Evolutionary conservation across 2,329 filamentous ascomycete species (phyloP).

Genomic region (Aspergillus sp.): DNA sequence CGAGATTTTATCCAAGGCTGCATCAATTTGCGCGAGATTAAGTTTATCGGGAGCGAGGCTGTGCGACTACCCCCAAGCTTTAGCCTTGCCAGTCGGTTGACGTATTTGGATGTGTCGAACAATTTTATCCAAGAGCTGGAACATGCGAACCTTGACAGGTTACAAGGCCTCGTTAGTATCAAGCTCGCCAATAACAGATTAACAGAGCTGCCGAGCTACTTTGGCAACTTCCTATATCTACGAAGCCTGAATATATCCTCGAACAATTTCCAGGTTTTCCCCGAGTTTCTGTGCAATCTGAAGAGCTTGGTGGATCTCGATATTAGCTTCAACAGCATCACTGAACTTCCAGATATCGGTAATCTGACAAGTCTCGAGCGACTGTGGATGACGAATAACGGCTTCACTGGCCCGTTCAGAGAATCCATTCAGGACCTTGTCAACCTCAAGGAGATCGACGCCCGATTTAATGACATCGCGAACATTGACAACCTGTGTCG

Average conservation of each 20-base stretch:
- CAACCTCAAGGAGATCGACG: slow-evolving; percentile 84
- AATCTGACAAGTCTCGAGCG: slow-evolving; percentile 77
- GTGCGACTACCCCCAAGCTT: slow-evolving; percentile 81
- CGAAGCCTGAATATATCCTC: slow-evolving; percentile 89
- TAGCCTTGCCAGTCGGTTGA: slow-evolving; percentile 75
- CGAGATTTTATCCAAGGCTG: slow-evolving; percentile 96
- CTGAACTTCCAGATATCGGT: slow-evolving; percentile 75
- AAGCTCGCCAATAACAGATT: slow-evolving; percentile 93
- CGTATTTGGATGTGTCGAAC: slow-evolving; percentile 91
- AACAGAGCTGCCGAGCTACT: slow-evolving; percentile 74
- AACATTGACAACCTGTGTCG: slow-evolving; percentile 84
- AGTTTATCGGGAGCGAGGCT: slow-evolving; percentile 92
- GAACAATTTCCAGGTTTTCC: slow-evolving; percentile 84
- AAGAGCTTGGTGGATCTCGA: slow-evolving; percentile 87
- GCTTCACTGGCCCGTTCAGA: slow-evolving; percentile 73
- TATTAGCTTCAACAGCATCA: slow-evolving; percentile 93
- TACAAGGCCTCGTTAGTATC: slow-evolving; percentile 78
- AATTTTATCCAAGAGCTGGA: slow-evolving; percentile 87
- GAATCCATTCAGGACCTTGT: slow-evolving; percentile 69
- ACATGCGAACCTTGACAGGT: slow-evolving; percentile 73
- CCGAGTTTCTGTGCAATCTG: slow-evolving; percentile 78
- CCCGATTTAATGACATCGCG: slow-evolving; percentile 87
- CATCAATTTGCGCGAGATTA: slow-evolving; percentile 87
- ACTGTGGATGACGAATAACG: slow-evolving; percentile 94
- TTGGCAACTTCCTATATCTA: slow-evolving; percentile 74